Base-by-base conservation (phyloP, 805 yeast genomes). In the Metschnikowia koreensis region DNA sequence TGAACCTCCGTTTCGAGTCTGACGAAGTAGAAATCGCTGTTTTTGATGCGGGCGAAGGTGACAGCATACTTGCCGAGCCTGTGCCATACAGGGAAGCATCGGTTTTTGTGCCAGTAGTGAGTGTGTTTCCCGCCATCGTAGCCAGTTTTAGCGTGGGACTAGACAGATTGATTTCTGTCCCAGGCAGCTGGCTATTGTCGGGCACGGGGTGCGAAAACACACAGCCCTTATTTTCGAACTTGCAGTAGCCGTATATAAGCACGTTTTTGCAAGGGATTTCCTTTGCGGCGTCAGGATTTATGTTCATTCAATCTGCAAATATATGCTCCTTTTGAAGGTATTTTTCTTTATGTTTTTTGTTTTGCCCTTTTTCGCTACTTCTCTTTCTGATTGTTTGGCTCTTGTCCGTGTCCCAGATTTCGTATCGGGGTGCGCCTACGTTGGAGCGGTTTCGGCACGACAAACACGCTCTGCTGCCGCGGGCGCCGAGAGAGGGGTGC, bases 161-260 rank as follows among this genome's bases (percentile, higher is more conserved):
- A 17, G 49, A 31, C 37, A 44, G 46, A 10, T 51, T 41, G 31
- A 46, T 48, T 46, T 48, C 37, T 41, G 46, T 17, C 48, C 41
- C 33, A 36, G 51, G 38, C 38, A 46, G 43, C 46, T 46, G 36
- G 44, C 46, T 29, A 64, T 44, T 38, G 13, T 45, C 44, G 12
- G 50, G 41, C 16, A 42, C 38, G 65, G 69, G 52, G 80, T 86
- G 66, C 46, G 81, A 83, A 64, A 89, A 90, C 2, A 85, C 86
- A 65, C 97, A 90, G 10, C 96, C 96, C 61, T 89, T 89, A 59
- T 87, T 86, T 60, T 88, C 91, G 70, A 81, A 89, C 66, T 89
- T 89, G 74, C 97, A 90, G 62, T 80, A 89, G 3, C 97, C 97
- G 71, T 89, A 90, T 34, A 89, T 88, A 44, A 86, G 81, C 50